phyloP scores from a whole-genome alignment of 148 eudicot genomes.

The Vaccinium vitisidaea region DNA sequence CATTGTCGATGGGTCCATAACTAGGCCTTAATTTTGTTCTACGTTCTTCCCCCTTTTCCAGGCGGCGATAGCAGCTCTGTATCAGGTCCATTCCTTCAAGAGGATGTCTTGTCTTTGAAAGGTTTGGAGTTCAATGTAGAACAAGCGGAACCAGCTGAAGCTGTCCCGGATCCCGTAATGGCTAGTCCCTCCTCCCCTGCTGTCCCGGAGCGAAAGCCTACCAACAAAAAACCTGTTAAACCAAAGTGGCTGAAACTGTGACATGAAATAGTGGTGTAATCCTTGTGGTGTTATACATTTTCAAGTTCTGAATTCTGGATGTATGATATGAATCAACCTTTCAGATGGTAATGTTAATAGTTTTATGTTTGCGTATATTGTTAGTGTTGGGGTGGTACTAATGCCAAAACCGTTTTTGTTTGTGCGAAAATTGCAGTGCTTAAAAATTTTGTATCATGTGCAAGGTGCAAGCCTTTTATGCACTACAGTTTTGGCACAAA shows the following conservation, averaged over 20 bases:
- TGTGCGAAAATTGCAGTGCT: too few species aligned
- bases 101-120: slow-evolving; percentile 64
- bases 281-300: not conserved
- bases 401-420: too few species aligned
- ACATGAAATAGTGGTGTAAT: not conserved
- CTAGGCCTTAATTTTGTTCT: not conserved
- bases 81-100: slow-evolving; percentile 58
- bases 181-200: slow-evolving; percentile 29
- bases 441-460: too few species aligned
- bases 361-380: not conserved
- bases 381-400: too few species aligned
- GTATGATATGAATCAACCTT: not conserved
- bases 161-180: slow-evolving; percentile 33
- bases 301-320: not conserved
- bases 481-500: too few species aligned
- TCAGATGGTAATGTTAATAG: not conserved
- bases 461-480: too few species aligned
- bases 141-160: slow-evolving; percentile 30
- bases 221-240: slow-evolving; percentile 60
- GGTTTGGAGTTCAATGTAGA: slow-evolving; percentile 49
- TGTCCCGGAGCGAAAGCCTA: slow-evolving; percentile 47
- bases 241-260: slow-evolving; percentile 93
- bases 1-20: not conserved
- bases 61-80: slow-evolving; percentile 20
- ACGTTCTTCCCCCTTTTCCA: not conserved